A percentile compares a stretch with the other conserved stretches of the same genome.
These are phyloP conservation scores for Penicillium sp. DNA, from an alignment of 2,329 filamentous ascomycete species.

Conservation along the genomic window DNA sequence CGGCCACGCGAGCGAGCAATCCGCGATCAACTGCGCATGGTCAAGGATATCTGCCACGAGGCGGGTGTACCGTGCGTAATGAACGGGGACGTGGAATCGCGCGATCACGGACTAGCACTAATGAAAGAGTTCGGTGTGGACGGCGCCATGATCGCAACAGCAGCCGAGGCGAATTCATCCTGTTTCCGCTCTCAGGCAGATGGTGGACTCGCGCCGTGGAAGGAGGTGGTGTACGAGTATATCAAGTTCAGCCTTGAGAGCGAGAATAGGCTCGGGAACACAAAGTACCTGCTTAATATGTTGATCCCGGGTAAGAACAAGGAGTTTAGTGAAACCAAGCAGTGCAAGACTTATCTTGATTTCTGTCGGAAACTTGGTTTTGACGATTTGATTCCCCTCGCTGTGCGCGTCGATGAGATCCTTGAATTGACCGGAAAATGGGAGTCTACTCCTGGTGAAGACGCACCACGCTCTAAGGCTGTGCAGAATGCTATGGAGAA, in stretches of 20 bases:
- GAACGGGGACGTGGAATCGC: conserved; percentile 86
- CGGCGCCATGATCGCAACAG: conserved; percentile 95
- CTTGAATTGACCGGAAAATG: conserved; percentile 46
- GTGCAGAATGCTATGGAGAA: conserved; percentile 39
- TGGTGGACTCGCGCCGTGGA: conserved; percentile 75
- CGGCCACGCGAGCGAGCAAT: conserved; percentile 86
- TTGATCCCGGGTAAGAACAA: conserved; percentile 80
- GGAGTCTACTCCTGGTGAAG: conserved; percentile 17
- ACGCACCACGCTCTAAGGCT: conserved; percentile 29
- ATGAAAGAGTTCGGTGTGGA: conserved; percentile 82
- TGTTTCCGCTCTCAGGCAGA: conserved; percentile 74
- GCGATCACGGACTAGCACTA: conserved; percentile 72
- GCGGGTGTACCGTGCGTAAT: conserved; percentile 90
- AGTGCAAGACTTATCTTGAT: conserved; percentile 72
- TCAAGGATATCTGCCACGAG: conserved; percentile 77
- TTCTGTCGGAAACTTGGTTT: conserved; percentile 69
- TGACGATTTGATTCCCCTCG: conserved; percentile 65
- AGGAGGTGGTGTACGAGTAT: conserved; percentile 76
- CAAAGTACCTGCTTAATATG: conserved; percentile 85
- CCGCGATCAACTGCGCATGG: conserved; percentile 81
- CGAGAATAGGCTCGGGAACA: conserved; percentile 88
- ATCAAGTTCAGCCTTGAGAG: conserved; percentile 72
- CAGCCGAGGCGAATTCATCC: conserved; percentile 88
- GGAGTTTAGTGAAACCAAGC: conserved; percentile 64
- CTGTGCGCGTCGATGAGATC: conserved; percentile 67